Conservation (phyloP, 768 basidiomycete genomes). For the Cystofilobasidium capitatum region DNA sequence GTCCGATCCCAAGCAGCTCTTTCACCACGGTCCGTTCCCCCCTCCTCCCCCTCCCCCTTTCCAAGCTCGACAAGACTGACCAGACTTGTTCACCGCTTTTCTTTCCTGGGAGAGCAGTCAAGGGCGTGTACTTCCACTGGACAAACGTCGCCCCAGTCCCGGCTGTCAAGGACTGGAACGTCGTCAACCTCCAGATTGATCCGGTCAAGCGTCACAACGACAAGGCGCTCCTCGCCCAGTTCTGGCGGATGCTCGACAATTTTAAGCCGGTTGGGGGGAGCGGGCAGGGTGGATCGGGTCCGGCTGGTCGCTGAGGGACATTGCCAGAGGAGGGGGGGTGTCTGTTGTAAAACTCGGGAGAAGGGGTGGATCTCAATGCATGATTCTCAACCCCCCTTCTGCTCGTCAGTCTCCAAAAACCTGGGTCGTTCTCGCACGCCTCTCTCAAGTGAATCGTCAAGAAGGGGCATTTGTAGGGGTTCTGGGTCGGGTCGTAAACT, state of each 20-base stretch:
- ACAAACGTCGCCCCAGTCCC: conserved; percentile 79
- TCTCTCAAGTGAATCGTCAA: background rate
- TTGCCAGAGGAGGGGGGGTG: background rate
- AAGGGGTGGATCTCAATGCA: background rate
- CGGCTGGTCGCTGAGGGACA: background rate
- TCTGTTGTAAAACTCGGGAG: background rate
- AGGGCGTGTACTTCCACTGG: conserved; percentile 93
- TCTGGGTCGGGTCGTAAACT: too few species aligned
- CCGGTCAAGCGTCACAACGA: conserved; percentile 80
- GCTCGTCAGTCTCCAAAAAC: background rate
- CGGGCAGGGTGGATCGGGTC: background rate
- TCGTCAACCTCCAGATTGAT: conserved; percentile 93
- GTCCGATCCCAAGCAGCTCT: conserved; percentile 81
- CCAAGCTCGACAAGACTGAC: background rate
- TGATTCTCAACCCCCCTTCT: background rate
- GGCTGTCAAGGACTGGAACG: conserved; percentile 93
- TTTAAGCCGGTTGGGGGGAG: background rate
- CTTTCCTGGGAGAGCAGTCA: conserved; percentile 61
- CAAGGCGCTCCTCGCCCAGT: conserved; percentile 86
- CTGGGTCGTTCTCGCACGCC: background rate
- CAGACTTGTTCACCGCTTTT: background rate
- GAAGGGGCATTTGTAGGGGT: too few species aligned
- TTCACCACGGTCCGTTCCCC: conserved; percentile 69
- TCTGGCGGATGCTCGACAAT: conserved; percentile 79
- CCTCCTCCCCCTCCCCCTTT: conserved; percentile 26